Conservation (phyloP, 1,284 basidiomycete genomes). For the Ceratobasidium sp. region DNA sequence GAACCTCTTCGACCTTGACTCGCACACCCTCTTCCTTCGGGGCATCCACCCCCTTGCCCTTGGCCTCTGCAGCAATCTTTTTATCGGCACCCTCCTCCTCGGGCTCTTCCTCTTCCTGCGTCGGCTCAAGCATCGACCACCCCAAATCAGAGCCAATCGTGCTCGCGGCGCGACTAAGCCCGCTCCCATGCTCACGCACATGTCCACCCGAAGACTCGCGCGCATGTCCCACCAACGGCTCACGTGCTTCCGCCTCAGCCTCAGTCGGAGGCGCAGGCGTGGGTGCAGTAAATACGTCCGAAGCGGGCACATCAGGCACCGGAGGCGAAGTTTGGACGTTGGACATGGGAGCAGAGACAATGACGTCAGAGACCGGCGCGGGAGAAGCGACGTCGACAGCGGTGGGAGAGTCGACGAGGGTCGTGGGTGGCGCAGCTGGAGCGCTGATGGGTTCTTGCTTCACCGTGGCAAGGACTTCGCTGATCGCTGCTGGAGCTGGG, state of each 20-base stretch:
- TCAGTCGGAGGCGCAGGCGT: constrained; percentile 2
- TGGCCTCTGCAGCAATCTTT: too few species aligned
- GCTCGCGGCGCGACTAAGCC: constrained; percentile 20
- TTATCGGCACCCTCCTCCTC: too few species aligned
- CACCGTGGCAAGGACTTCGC: not conserved
- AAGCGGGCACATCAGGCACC: constrained; percentile 19
- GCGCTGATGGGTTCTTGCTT: not conserved
- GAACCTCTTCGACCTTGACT: constrained; percentile 3
- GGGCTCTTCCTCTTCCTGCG: constrained; percentile 36
- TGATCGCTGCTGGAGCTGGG: too few species aligned
- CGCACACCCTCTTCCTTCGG: not conserved
- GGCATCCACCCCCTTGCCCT: constrained; percentile 1
- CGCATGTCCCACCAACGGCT: too few species aligned
- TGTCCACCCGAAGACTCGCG: constrained; percentile 6
- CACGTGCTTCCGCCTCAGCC: not conserved
- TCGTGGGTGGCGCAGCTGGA: not conserved
- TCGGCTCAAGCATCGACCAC: constrained; percentile 36
- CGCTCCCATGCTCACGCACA: constrained; percentile 1
- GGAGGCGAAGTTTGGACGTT: not conserved
- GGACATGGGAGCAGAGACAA: not conserved
- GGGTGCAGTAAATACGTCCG: constrained; percentile 19
- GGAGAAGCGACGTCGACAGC: not conserved
- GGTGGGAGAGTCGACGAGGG: constrained; percentile 23
- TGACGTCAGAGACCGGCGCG: not conserved
- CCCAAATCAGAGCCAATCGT: constrained; percentile 29